Conservation (phyloP, 2,329 filamentous ascomycete genomes). For the Sporothrix curviconia region DNA sequence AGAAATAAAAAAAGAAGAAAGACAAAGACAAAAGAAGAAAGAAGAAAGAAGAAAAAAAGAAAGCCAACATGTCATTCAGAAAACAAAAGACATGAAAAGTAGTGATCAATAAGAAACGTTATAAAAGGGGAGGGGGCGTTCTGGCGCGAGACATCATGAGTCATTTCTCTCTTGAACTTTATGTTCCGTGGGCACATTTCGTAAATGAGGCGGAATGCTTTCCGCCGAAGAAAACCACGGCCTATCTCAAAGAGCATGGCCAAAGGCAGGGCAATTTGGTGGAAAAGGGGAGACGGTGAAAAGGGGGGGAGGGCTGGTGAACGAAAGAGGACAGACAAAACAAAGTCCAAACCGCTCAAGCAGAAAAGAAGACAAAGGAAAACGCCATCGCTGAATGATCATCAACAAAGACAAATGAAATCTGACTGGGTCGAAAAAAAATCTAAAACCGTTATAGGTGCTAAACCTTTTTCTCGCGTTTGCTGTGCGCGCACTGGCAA, state of each 20-base stretch:
- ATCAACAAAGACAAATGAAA: conserved; percentile 1
- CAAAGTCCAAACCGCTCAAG: neutral
- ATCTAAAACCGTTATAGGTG: no score
- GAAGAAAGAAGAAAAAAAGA: neutral
- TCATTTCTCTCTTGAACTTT: neutral
- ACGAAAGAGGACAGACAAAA: no score
- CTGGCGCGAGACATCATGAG: conserved; percentile 11
- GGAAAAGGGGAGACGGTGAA: conserved; percentile 19
- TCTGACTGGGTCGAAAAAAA: neutral
- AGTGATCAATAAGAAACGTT: conserved; percentile 8
- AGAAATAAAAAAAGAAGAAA: neutral
- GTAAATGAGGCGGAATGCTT: neutral
- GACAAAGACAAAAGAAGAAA: neutral
- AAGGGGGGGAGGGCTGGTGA: no score
- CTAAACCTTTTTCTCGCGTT: neutral
- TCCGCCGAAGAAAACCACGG: conserved; percentile 12
- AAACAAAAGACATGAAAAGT: conserved; percentile 3
- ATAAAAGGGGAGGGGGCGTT: conserved; percentile 14
- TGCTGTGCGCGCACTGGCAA: neutral
- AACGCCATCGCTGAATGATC: conserved; percentile 28
- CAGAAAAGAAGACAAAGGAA: neutral
- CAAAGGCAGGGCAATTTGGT: neutral
- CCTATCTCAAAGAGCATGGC: conserved; percentile 6
- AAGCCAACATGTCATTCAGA: neutral
- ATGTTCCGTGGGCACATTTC: conserved; percentile 12